Percentiles rank a stretch among this genome's conserved stretches.
Evolutionary conservation across 2,329 filamentous ascomycete genomes (phyloP).

Genomic region (Onygena corvina): DNA sequence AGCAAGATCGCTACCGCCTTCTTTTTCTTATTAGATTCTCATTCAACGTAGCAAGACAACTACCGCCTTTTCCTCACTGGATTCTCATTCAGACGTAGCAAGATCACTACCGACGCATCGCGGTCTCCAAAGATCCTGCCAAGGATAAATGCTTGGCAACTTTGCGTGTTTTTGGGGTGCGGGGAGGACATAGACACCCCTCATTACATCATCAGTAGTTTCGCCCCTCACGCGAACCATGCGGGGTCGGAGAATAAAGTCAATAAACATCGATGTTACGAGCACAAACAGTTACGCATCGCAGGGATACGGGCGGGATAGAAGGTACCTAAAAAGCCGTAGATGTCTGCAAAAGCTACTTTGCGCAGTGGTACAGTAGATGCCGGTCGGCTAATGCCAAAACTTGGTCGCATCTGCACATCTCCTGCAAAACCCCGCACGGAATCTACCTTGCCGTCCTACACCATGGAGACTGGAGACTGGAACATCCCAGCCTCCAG

Average conservation of each 20-base stretch:
- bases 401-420: not conserved
- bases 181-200: not conserved
- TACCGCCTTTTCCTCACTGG: no score
- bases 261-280: no score
- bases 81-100: no score
- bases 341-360: not conserved
- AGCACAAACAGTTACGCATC: not conserved
- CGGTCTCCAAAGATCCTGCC: no score
- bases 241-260: not conserved
- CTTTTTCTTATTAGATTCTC: no score
- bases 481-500: no score
- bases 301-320: no score
- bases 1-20: no score
- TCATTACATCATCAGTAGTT: constrained; percentile 4
- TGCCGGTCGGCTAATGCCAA: not conserved
- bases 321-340: not conserved
- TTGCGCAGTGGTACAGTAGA: not conserved
- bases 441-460: no score
- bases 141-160: not conserved
- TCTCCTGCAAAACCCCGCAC: constrained; percentile 1
- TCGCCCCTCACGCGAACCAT: not conserved
- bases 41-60: no score
- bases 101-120: no score
- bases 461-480: no score
- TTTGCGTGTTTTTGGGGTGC: not conserved